Evolutionary conservation across 1,284 basidiomycete genomes (phyloP).

Genomic region (Prillingera fragicola): DNA sequence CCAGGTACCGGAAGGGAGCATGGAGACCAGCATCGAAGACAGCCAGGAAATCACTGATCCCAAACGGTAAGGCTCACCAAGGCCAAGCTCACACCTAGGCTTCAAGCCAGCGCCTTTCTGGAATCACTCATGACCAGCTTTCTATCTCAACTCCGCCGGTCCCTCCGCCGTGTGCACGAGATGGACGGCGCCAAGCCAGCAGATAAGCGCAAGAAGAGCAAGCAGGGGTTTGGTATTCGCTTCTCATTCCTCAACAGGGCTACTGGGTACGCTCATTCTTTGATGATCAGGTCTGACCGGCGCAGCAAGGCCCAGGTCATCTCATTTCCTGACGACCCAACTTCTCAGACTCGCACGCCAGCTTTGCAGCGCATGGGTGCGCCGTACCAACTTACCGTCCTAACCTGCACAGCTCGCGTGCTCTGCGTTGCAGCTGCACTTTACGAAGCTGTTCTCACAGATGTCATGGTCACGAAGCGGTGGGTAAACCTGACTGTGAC

Average conservation of each 20-base stretch:
- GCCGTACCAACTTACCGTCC: neutral
- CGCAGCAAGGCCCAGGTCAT: slow-evolving; percentile 25
- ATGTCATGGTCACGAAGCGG: slow-evolving; percentile 32
- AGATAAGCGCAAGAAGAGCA: neutral
- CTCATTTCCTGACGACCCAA: slow-evolving; percentile 30
- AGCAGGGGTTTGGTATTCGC: slow-evolving; percentile 5
- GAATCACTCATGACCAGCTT: slow-evolving; percentile 9
- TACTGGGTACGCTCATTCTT: slow-evolving; percentile 14
- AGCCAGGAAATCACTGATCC: too few species aligned
- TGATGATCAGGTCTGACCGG: neutral
- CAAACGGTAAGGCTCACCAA: too few species aligned
- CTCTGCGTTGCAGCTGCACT: slow-evolving; percentile 27
- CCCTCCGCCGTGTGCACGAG: neutral
- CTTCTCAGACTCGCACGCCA: neutral
- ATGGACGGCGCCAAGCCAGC: neutral
- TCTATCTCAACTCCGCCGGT: slow-evolving; percentile 5
- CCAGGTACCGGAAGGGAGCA: too few species aligned
- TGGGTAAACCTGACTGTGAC: slow-evolving; percentile 20
- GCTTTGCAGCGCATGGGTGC: slow-evolving; percentile 22
- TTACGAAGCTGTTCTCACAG: slow-evolving; percentile 32
- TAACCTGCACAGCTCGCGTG: slow-evolving; percentile 25
- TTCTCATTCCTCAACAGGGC: slow-evolving; percentile 10
- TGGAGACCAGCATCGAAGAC: too few species aligned
- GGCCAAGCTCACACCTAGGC: too few species aligned
- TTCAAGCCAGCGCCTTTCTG: slow-evolving; percentile 14